These are phyloP conservation scores for Wickerhamiella qilinensis DNA, from an alignment of 805 yeast species.

Conservation along the genomic window DNA sequence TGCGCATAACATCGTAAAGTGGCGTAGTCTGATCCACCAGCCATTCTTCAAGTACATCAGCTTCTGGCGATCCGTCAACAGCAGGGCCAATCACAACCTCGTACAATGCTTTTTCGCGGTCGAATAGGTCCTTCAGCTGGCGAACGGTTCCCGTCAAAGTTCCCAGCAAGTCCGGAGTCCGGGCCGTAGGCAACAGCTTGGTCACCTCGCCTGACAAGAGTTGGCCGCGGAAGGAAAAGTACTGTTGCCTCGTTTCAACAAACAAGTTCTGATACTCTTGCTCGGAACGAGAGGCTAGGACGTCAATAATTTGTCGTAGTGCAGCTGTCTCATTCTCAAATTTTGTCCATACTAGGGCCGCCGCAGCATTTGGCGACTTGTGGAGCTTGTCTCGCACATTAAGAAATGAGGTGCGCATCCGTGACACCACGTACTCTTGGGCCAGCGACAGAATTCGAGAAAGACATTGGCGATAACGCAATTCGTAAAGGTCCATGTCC, in stretches of 20 bases:
- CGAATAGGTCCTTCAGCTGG: neutral
- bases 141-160: neutral
- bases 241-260: constrained; percentile 5
- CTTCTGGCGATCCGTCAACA: neutral
- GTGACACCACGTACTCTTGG: constrained; percentile 39
- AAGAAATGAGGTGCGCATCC: constrained; percentile 19
- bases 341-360: constrained; percentile 13
- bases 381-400: constrained; percentile 3
- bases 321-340: constrained; percentile 9
- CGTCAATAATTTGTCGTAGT: constrained; percentile 4
- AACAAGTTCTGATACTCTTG: constrained; percentile 8
- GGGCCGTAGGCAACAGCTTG: neutral
- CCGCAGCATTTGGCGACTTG: constrained; percentile 3
- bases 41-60: constrained; percentile 36
- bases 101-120: neutral
- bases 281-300: constrained; percentile 7
- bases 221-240: neutral
- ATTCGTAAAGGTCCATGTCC: constrained; percentile 52
- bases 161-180: neutral
- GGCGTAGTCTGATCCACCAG: constrained; percentile 57
- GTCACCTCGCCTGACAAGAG: neutral
- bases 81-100: neutral
- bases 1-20: constrained; percentile 52
- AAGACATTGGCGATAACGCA: constrained; percentile 69
- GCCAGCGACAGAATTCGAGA: constrained; percentile 65